A percentile compares a stretch with the other conserved stretches of the same genome.
Evolutionary conservation across 2,329 filamentous ascomycete genomes (phyloP).

Genomic region (Fragosphaeria purpurea): DNA sequence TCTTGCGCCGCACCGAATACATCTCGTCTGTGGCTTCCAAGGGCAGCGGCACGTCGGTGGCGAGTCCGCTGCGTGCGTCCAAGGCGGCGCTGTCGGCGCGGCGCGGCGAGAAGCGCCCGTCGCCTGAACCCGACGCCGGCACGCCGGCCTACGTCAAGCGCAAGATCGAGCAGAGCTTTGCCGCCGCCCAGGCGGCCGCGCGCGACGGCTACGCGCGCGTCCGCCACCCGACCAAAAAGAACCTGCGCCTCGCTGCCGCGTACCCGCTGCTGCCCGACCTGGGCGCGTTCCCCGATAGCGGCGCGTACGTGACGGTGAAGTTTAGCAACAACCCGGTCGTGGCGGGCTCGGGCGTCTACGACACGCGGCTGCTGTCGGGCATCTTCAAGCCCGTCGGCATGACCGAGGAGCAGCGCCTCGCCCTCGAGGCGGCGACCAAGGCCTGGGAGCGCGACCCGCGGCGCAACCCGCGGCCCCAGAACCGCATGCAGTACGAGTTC

Average conservation of each 20-base stretch:
- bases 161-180: constrained; percentile 56
- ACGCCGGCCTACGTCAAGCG: constrained; percentile 57
- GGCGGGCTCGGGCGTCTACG: constrained; percentile 37
- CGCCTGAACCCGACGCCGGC: constrained; percentile 36
- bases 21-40: constrained; percentile 57
- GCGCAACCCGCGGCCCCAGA: constrained; percentile 44
- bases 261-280: constrained; percentile 55
- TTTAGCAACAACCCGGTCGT: constrained; percentile 58
- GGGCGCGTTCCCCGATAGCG: constrained; percentile 59
- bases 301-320: constrained; percentile 60
- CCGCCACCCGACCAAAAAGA: constrained; percentile 48
- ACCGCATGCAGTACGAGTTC: constrained; percentile 56
- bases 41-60: constrained; percentile 15
- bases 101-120: constrained; percentile 31
- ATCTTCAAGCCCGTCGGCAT: constrained; percentile 51
- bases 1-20: constrained; percentile 92
- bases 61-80: constrained; percentile 3
- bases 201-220: constrained; percentile 46
- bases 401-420: constrained; percentile 42
- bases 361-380: constrained; percentile 50
- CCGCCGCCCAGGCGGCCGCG: constrained; percentile 41
- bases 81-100: constrained; percentile 23
- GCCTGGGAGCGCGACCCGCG: constrained; percentile 47
- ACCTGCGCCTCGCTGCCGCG: constrained; percentile 48
- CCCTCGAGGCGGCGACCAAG: constrained; percentile 39